Conservation (phyloP, 768 basidiomycete species). For the Kwoniella dendrophila region DNA sequence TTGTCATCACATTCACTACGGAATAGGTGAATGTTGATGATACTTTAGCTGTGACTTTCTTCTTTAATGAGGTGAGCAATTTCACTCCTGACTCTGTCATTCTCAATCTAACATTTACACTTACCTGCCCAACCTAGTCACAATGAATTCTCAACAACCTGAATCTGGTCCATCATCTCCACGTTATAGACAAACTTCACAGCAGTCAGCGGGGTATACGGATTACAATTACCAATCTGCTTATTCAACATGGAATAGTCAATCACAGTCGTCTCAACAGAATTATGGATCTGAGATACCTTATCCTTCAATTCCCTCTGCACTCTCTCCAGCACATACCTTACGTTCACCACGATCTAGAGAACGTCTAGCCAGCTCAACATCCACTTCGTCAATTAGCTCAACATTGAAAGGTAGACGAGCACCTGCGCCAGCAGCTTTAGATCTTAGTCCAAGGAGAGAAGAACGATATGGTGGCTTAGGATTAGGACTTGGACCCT, state of each 20-base stretch:
- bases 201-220: slow-evolving; percentile 7
- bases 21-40: slow-evolving; percentile 1
- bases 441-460: slow-evolving; percentile 42
- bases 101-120: not conserved
- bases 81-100: not conserved
- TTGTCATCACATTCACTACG: not conserved
- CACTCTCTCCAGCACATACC: not conserved
- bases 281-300: not conserved
- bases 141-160: slow-evolving; percentile 5
- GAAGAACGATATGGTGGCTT: slow-evolving; percentile 25
- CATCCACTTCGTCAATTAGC: slow-evolving; percentile 33
- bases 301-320: not conserved
- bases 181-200: slow-evolving; percentile 8
- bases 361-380: slow-evolving; percentile 33
- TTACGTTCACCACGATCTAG: slow-evolving; percentile 16
- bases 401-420: slow-evolving; percentile 35
- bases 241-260: slow-evolving; percentile 11
- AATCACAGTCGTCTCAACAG: not conserved
- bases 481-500: slow-evolving; percentile 19
- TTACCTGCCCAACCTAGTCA: not conserved
- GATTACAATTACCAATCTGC: slow-evolving; percentile 13
- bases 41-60: not conserved
- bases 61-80: not conserved
- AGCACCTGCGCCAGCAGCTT: slow-evolving; percentile 47
- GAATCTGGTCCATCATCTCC: slow-evolving; percentile 18